Evolutionary conservation across 148 eudicot genomes (phyloP).

Genomic region (Suaeda aralocaspica): DNA sequence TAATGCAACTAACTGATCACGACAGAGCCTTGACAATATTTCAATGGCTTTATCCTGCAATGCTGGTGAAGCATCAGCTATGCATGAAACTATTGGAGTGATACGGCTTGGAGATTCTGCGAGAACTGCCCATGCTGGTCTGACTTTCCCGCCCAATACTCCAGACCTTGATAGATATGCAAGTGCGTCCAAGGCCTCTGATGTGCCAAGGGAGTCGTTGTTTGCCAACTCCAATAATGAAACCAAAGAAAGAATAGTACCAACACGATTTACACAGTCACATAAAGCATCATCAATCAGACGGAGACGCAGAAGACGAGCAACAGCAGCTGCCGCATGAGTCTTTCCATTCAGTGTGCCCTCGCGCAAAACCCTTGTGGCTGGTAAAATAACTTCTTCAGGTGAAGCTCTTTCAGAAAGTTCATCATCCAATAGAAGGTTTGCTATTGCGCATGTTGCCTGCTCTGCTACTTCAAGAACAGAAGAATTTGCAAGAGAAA

Average conservation of each 20-base stretch:
- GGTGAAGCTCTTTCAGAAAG: slow-evolving; percentile 60
- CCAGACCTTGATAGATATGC: slow-evolving; percentile 61
- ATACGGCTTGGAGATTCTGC: slow-evolving; percentile 68
- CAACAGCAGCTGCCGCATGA: slow-evolving; percentile 92
- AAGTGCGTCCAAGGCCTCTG: slow-evolving; percentile 92
- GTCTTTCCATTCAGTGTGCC: slow-evolving; percentile 70
- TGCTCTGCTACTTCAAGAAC: slow-evolving; percentile 83
- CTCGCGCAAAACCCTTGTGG: slow-evolving; percentile 81
- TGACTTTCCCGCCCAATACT: slow-evolving; percentile 45
- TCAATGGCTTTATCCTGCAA: slow-evolving; percentile 92
- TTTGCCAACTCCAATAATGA: slow-evolving; percentile 60
- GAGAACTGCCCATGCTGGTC: slow-evolving; percentile 77
- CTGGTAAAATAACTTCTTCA: slow-evolving; percentile 81
- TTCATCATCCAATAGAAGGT: slow-evolving; percentile 68
- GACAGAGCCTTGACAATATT: slow-evolving; percentile 72
- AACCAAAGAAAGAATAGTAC: slow-evolving; percentile 82
- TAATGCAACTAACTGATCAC: slow-evolving; percentile 52
- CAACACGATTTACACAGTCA: slow-evolving; percentile 71
- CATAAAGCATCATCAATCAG: slow-evolving; percentile 54
- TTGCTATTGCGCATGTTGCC: slow-evolving; percentile 87
- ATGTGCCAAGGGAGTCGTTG: slow-evolving; percentile 51
- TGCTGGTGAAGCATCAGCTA: slow-evolving; percentile 53
- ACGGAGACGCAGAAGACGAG: slow-evolving; percentile 66
- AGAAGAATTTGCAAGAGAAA: slow-evolving; percentile 65
- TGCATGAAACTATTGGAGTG: slow-evolving; percentile 69